phyloP scores from a whole-genome alignment of 1,139 yeast species.

The Candida sp. region DNA sequence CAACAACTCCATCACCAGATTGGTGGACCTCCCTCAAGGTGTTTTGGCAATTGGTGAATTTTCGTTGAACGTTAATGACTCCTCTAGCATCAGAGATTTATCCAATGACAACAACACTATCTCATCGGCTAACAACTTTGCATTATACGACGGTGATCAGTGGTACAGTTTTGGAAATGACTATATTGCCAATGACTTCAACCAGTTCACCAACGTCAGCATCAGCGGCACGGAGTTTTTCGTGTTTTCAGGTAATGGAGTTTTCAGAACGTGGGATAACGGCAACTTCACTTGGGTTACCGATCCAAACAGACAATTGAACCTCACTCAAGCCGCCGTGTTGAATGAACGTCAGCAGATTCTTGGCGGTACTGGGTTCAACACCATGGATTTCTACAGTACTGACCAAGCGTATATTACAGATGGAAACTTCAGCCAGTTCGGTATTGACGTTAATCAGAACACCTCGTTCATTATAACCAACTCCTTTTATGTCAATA shows the following conservation, averaged over 20 bases:
- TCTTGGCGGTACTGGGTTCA: constrained; percentile 45
- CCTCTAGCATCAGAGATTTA: constrained; percentile 26
- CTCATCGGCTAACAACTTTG: constrained; percentile 37
- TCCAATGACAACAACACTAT: constrained; percentile 32
- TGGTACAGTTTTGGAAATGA: constrained; percentile 48
- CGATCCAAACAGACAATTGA: constrained; percentile 35
- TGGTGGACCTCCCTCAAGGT: constrained; percentile 24
- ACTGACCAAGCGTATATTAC: constrained; percentile 35
- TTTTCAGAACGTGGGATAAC: constrained; percentile 45
- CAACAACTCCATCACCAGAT: constrained; percentile 31
- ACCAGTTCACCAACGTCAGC: constrained; percentile 39
- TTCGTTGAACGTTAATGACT: constrained; percentile 17
- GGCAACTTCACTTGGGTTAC: constrained; percentile 37
- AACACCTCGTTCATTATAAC: constrained; percentile 43
- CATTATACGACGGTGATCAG: constrained; percentile 25
- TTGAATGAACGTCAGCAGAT: constrained; percentile 31
- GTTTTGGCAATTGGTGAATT: constrained; percentile 40
- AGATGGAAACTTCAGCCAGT: constrained; percentile 24
- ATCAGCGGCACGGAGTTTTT: constrained; percentile 39
- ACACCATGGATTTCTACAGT: constrained; percentile 36
- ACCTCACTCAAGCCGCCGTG: constrained; percentile 38
- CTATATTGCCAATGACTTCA: constrained; percentile 24
- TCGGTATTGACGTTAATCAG: constrained; percentile 23
- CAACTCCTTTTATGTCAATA: constrained; percentile 48
- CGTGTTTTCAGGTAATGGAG: constrained; percentile 37